A percentile compares a stretch with the other conserved stretches of the same genome.
phyloP scores from a whole-genome alignment of 2,329 filamentous ascomycete species.

The Aspergillus ruber region DNA sequence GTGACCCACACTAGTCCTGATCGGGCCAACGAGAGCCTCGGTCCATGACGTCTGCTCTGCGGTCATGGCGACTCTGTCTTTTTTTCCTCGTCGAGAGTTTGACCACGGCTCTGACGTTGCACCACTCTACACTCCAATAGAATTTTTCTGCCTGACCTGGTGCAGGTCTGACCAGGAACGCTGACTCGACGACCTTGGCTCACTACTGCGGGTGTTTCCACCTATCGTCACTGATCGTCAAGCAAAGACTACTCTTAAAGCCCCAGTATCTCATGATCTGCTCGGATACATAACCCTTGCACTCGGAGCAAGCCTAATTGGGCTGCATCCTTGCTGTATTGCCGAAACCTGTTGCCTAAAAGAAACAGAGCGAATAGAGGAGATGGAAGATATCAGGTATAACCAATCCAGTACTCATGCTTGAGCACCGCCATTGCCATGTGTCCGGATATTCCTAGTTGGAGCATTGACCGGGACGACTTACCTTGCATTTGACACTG shows the following conservation, averaged over 20 bases:
- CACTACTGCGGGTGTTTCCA: not conserved
- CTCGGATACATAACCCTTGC: too few relatives aligned
- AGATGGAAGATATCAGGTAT: too few relatives aligned
- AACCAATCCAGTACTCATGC: too few relatives aligned
- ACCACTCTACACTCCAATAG: conserved; percentile 10
- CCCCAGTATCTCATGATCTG: not conserved
- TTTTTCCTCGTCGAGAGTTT: not conserved
- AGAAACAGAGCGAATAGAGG: too few relatives aligned
- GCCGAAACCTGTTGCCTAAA: not conserved
- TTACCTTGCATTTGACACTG: too few relatives aligned
- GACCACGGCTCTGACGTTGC: conserved; percentile 19
- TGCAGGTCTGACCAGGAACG: not conserved
- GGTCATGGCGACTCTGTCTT: not conserved
- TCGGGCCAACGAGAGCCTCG: conserved; percentile 8
- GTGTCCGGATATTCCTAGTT: too few relatives aligned
- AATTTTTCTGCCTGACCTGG: conserved; percentile 14
- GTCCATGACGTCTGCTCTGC: conserved; percentile 24
- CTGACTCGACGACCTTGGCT: not conserved
- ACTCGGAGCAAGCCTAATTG: not conserved
- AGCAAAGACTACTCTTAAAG: too few relatives aligned
- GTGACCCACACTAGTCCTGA: conserved; percentile 11
- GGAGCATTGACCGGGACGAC: too few relatives aligned
- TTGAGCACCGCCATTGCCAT: too few relatives aligned
- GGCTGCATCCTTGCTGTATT: too few relatives aligned
- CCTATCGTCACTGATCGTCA: not conserved